Conservation (phyloP, 2,329 filamentous ascomycete species). For the Lasiodiplodia citricola region DNA sequence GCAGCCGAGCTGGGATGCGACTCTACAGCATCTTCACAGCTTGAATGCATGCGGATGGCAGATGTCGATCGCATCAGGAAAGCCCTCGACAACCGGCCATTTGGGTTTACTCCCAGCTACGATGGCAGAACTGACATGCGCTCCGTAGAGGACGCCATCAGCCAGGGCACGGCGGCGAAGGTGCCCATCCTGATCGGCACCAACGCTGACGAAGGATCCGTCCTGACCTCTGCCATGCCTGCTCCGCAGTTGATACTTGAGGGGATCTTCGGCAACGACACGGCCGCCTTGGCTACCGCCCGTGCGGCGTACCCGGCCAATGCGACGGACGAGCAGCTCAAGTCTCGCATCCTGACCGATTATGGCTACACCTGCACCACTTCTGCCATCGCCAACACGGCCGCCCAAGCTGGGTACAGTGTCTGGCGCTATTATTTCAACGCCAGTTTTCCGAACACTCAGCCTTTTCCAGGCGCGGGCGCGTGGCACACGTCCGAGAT, state of each 20-base stretch:
- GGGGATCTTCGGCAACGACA: neutral
- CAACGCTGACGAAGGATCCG: slow-evolving; percentile 69
- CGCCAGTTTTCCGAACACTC: slow-evolving; percentile 40
- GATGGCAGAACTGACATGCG: slow-evolving; percentile 44
- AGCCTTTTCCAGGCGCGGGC: slow-evolving; percentile 2
- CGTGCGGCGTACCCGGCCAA: slow-evolving; percentile 35
- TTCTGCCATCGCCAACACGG: slow-evolving; percentile 56
- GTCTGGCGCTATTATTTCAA: slow-evolving; percentile 70
- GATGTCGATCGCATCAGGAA: slow-evolving; percentile 60
- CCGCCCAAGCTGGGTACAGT: slow-evolving; percentile 42
- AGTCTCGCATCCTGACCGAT: slow-evolving; percentile 53
- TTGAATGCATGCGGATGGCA: slow-evolving; percentile 61
- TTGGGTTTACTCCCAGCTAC: neutral
- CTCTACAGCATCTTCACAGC: slow-evolving; percentile 49
- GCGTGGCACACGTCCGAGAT: slow-evolving; percentile 22
- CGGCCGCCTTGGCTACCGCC: neutral
- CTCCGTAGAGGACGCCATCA: slow-evolving; percentile 57
- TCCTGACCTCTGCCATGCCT: slow-evolving; percentile 49
- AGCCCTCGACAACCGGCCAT: slow-evolving; percentile 41
- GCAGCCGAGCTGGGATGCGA: slow-evolving; percentile 31
- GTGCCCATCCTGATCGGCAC: slow-evolving; percentile 68
- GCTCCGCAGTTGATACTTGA: slow-evolving; percentile 33
- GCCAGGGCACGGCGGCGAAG: slow-evolving; percentile 62
- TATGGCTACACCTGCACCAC: slow-evolving; percentile 64
- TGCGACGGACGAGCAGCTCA: slow-evolving; percentile 44